phyloP scores from a whole-genome alignment of 2,329 filamentous ascomycete genomes.

The Scedosporium aurantiacum region DNA sequence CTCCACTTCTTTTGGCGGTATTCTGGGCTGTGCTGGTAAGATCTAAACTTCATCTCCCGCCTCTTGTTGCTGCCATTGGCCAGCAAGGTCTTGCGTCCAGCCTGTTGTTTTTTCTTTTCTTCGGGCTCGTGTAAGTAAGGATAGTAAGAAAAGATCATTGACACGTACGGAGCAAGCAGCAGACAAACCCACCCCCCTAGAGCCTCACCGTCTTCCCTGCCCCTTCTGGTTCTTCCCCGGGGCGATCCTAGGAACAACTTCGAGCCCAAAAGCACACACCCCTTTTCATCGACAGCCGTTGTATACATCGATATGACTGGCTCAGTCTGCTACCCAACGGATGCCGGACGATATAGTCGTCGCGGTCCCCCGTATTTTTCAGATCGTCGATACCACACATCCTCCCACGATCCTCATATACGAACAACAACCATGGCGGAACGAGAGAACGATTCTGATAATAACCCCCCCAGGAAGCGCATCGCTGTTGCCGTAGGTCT shows the following conservation, averaged over 20 bases:
- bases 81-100: too few relatives aligned
- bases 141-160: too few relatives aligned
- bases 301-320: constrained; percentile 24
- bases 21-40: too few relatives aligned
- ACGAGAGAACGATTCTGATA: constrained; percentile 26
- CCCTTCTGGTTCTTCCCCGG: not conserved
- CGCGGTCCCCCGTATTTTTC: constrained; percentile 20
- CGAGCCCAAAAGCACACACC: not conserved
- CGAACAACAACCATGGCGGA: constrained; percentile 25
- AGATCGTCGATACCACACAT: constrained; percentile 27
- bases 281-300: too few relatives aligned
- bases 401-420: constrained; percentile 15
- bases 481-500: constrained; percentile 48
- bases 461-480: constrained; percentile 39
- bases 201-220: not conserved
- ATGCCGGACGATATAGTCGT: constrained; percentile 23
- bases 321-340: constrained; percentile 25
- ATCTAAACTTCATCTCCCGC: too few relatives aligned
- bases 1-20: too few relatives aligned
- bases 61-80: too few relatives aligned
- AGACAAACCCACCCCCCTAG: too few relatives aligned
- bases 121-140: too few relatives aligned
- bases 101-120: too few relatives aligned
- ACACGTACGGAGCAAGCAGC: too few relatives aligned
- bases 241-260: not conserved